Conservation (phyloP, 176 grass and related monocot species). For the Tillandsia fasciculata region DNA sequence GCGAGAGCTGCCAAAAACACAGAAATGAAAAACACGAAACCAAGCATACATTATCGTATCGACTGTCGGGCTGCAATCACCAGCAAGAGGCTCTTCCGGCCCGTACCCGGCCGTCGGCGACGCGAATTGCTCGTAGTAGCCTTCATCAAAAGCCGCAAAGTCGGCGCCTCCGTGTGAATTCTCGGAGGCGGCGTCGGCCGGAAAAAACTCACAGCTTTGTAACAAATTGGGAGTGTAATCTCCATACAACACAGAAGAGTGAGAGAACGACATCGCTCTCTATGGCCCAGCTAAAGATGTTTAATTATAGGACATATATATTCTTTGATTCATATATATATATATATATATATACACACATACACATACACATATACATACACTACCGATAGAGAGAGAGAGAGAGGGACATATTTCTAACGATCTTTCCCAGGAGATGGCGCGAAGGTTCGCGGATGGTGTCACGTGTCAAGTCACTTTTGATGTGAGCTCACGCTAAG, state of each 20-base stretch:
- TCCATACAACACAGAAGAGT: constrained; percentile 11
- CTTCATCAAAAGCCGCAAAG: constrained; percentile 6
- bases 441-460: constrained; percentile 24
- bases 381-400: too few relatives aligned
- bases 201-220: background rate
- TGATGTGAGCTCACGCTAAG: too few relatives aligned
- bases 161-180: background rate
- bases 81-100: background rate
- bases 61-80: background rate
- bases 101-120: background rate
- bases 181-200: background rate
- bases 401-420: too few relatives aligned
- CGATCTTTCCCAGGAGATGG: too few relatives aligned
- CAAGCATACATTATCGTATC: background rate
- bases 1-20: background rate
- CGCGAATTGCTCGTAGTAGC: background rate
- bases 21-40: background rate
- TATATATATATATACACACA: too few relatives aligned
- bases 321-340: too few relatives aligned
- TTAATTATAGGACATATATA: too few relatives aligned
- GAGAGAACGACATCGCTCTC: background rate
- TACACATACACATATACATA: too few relatives aligned
- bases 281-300: too few relatives aligned
- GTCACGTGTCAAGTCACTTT: constrained; percentile 14
- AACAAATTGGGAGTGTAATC: background rate